Conservation (phyloP, 148 eudicot species). For the Silene uniflora region DNA sequence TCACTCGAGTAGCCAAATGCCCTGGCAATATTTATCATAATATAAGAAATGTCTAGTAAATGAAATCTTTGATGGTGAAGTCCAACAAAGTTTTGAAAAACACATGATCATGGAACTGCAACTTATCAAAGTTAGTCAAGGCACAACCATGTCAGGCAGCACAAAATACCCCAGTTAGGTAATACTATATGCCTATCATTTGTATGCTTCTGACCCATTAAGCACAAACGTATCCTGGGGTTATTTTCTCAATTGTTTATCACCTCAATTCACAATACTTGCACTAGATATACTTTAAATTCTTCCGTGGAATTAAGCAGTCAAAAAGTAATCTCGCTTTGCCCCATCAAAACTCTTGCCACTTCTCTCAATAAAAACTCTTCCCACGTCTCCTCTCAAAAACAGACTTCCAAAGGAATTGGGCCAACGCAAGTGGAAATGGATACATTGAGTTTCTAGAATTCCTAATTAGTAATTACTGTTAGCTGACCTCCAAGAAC, state of each 20-base stretch:
- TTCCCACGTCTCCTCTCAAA: not conserved
- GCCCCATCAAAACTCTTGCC: not conserved
- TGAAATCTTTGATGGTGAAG: not conserved
- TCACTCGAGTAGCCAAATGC: slow-evolving; percentile 99
- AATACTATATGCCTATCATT: not conserved
- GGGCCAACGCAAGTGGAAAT: not conserved
- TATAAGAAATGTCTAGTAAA: slow-evolving; percentile 5
- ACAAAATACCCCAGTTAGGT: not conserved
- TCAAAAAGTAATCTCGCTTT: not conserved
- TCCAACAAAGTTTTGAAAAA: not conserved
- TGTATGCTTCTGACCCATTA: not conserved
- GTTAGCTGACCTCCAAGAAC: not conserved
- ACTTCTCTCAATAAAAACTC: not conserved
- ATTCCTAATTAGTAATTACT: not conserved
- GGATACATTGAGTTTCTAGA: not conserved
- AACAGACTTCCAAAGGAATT: not conserved
- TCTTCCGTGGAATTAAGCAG: not conserved
- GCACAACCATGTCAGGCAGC: not conserved
- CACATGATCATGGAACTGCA: not conserved
- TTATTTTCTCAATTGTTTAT: not conserved
- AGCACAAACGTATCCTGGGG: not conserved
- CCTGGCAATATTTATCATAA: slow-evolving; percentile 40
- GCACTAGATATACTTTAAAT: not conserved
- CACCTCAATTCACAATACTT: not conserved
- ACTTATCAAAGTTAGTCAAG: not conserved